Evolutionary conservation across 495 filamentous ascomycete genomes (phyloP), one percentile per base, ranked within the genome.

Genomic region (Trichoderma erinaceum): DNA sequence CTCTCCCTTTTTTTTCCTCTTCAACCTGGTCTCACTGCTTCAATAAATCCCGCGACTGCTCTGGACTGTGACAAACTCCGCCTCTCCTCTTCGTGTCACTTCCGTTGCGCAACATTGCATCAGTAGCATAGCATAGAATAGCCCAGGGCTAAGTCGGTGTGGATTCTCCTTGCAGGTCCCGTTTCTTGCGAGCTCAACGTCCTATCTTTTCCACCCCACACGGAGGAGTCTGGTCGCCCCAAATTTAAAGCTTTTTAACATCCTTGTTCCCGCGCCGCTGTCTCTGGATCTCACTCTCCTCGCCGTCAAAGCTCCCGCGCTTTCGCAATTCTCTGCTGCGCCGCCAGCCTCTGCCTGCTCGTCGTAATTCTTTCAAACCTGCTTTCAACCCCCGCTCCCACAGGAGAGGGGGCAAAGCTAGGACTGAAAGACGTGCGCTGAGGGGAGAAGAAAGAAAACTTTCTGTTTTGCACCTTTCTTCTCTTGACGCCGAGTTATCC

Each of bases 321-420:
- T 61, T 61, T 61, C 27, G n/a, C 56, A 61, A 32, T 61, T 32
- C 25, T 61, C 27, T n/a, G 13, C n/a, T 48, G 13, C 35, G 8
- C 35, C 35, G 8, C 25, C 56, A 18, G 23, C 56, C 25, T 23
- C 25, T 21, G 56, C 25, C 56, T 61, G 56, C 56, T 61, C 56
- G 56, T 12, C 56, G 56, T 61, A 12, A 12, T 32, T 61, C 56
- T 61, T 61, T 61, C 56, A 61, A 29, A 35, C 56, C 56, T 61
- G 56, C 56, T 61, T 61, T 32, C 48, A 52, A 52, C 56, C 56
- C 56, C 56, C 56, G 56, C 27, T 61, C 56, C 56, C 56, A 61
- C 56, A 29, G 56, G 56, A 61, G 56, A 61, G 56, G 56, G 56
- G 56, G 56, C 27, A 61, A 61, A 61, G 56, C 56, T 61, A 61